Percentiles rank a stretch among this genome's conserved stretches.
phyloP scores from a whole-genome alignment of 2,329 filamentous ascomycete genomes.

The Paramyrothecium roridum region DNA sequence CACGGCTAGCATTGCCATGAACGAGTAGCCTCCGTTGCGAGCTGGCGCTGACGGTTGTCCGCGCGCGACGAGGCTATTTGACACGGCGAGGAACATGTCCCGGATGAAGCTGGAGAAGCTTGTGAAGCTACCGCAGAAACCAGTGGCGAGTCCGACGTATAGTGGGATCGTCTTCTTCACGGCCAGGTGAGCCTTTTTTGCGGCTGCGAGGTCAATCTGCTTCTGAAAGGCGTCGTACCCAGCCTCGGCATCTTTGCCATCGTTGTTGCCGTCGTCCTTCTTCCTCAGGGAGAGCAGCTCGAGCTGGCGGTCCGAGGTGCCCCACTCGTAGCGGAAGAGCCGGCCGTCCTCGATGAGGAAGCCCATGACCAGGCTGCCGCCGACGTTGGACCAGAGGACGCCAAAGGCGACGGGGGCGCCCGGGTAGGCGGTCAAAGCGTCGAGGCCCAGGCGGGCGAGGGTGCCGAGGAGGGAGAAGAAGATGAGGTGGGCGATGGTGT shows the following conservation, averaged over 20 bases:
- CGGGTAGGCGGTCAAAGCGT: slow-evolving; percentile 76
- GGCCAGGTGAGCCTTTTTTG: slow-evolving; percentile 56
- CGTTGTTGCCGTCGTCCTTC: slow-evolving; percentile 26
- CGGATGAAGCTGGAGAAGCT: slow-evolving; percentile 85
- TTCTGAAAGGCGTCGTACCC: not conserved
- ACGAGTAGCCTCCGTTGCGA: slow-evolving; percentile 73
- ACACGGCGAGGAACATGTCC: slow-evolving; percentile 74
- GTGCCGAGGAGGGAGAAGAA: slow-evolving; percentile 85
- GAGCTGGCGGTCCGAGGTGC: slow-evolving; percentile 19
- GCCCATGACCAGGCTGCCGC: slow-evolving; percentile 78
- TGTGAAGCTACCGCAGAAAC: slow-evolving; percentile 86
- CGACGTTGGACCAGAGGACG: slow-evolving; percentile 85
- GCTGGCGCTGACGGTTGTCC: slow-evolving; percentile 31
- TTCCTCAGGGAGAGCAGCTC: slow-evolving; percentile 7
- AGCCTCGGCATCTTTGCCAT: slow-evolving; percentile 24
- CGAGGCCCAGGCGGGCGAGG: slow-evolving; percentile 75
- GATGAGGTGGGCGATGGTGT: slow-evolving; percentile 77
- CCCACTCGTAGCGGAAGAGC: slow-evolving; percentile 70
- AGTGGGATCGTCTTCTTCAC: slow-evolving; percentile 84
- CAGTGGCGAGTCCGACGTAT: slow-evolving; percentile 82
- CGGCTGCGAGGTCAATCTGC: slow-evolving; percentile 35
- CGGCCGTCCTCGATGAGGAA: slow-evolving; percentile 77
- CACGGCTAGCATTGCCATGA: slow-evolving; percentile 77
- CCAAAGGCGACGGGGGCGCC: slow-evolving; percentile 71
- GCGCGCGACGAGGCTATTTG: slow-evolving; percentile 61